Conservation (phyloP, 2,329 filamentous ascomycete species). For the Neospermospora avenae region DNA sequence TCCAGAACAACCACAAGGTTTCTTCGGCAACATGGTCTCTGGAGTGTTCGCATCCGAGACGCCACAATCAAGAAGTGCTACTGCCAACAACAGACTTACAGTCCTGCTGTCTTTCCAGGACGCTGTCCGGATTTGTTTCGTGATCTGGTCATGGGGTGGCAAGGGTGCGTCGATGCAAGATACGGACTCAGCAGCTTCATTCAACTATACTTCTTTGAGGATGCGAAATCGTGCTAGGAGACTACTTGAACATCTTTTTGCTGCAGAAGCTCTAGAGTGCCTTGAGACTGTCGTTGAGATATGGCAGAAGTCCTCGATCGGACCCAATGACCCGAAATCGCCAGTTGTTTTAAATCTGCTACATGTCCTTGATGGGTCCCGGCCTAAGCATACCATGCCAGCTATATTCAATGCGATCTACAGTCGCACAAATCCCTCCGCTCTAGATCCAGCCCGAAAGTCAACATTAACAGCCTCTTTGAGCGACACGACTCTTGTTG, state of each 20-base stretch:
- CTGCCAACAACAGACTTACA: slow-evolving; percentile 90
- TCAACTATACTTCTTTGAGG: slow-evolving; percentile 83
- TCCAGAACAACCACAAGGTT: slow-evolving; percentile 78
- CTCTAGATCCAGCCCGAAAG: slow-evolving; percentile 73
- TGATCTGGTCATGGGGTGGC: slow-evolving; percentile 90
- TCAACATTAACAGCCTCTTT: slow-evolving; percentile 87
- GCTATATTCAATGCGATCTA: slow-evolving; percentile 96
- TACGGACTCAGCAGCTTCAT: slow-evolving; percentile 69
- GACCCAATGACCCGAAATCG: slow-evolving; percentile 47
- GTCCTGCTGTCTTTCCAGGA: slow-evolving; percentile 97
- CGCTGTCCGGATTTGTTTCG: slow-evolving; percentile 85
- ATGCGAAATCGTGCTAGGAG: slow-evolving; percentile 87
- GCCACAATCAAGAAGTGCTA: slow-evolving; percentile 72
- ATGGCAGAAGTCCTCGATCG: slow-evolving; percentile 61
- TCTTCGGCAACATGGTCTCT: slow-evolving; percentile 93
- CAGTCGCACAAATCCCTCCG: slow-evolving; percentile 81
- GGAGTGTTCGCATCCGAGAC: slow-evolving; percentile 81
- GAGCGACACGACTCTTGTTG: slow-evolving; percentile 77
- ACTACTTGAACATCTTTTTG: slow-evolving; percentile 88
- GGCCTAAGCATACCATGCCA: slow-evolving; percentile 87
- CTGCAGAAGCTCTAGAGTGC: slow-evolving; percentile 88
- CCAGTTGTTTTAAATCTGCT: slow-evolving; percentile 78
- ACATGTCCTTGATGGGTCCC: slow-evolving; percentile 85
- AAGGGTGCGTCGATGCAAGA: slow-evolving; percentile 62
- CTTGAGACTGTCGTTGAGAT: slow-evolving; percentile 85